Percentiles rank a stretch among this genome's conserved stretches.
Evolutionary conservation across 805 yeast genomes (phyloP).

Genomic region (Sugiyamaella chiloensis): DNA sequence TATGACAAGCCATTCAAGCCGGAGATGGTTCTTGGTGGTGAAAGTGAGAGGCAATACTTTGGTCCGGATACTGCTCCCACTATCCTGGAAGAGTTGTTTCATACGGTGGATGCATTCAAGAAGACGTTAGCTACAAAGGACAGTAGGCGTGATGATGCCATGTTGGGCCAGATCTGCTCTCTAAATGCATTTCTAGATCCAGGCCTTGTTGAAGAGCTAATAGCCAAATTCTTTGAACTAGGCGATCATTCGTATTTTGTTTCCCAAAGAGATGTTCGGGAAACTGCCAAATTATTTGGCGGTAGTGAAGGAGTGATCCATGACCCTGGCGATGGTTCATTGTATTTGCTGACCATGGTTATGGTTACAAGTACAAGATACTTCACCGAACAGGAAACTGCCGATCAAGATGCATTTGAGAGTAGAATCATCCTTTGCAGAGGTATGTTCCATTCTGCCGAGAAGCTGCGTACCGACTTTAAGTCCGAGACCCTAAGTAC

Average conservation of each 20-base stretch:
- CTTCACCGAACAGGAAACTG: neutral
- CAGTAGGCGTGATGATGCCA: neutral
- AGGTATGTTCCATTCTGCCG: neutral
- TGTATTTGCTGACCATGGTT: constrained; percentile 2
- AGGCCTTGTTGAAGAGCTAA: neutral
- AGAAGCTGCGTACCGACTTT: neutral
- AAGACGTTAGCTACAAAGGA: constrained; percentile 46
- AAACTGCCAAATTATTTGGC: neutral
- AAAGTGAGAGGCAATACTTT: neutral
- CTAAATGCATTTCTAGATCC: neutral
- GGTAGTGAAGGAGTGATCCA: neutral
- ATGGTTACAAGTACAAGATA: neutral
- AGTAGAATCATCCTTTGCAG: neutral
- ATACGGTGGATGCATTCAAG: constrained; percentile 77
- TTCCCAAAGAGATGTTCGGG: neutral
- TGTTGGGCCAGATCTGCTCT: neutral
- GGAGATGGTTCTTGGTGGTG: no score
- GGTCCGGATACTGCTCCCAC: constrained; percentile 56
- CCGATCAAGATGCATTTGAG: neutral
- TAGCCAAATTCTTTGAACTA: neutral
- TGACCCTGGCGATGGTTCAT: constrained; percentile 1
- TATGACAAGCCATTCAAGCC: no score
- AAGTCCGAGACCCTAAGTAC: neutral
- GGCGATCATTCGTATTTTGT: constrained; percentile 1
- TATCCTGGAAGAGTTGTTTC: constrained; percentile 80